Percentiles rank a stretch among this genome's conserved stretches.
phyloP scores from a whole-genome alignment of 495 filamentous ascomycete species.

The Aspergillus olivimuriae region DNA sequence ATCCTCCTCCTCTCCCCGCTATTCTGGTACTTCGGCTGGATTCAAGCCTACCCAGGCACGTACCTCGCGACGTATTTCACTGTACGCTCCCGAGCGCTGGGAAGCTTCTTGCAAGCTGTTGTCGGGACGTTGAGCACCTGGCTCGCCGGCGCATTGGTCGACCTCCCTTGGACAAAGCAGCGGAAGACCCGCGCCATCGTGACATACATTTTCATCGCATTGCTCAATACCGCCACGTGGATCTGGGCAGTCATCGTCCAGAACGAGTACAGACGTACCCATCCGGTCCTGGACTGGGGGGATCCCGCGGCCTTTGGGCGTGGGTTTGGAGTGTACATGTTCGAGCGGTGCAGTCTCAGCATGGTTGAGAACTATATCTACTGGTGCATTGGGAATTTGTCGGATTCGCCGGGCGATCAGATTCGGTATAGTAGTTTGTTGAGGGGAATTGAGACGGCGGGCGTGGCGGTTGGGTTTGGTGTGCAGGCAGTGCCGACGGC shows the following conservation, averaged over 20 bases:
- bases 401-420: too few relatives aligned
- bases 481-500: too few relatives aligned
- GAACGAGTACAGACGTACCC: slow-evolving; percentile 42
- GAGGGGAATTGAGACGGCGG: too few relatives aligned
- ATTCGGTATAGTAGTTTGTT: too few relatives aligned
- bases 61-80: slow-evolving; percentile 55
- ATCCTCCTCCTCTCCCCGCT: slow-evolving; percentile 54
- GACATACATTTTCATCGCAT: slow-evolving; percentile 40
- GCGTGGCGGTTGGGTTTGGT: too few relatives aligned
- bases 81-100: slow-evolving; percentile 55
- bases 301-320: slow-evolving; percentile 49
- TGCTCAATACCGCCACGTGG: slow-evolving; percentile 55
- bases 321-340: slow-evolving; percentile 52
- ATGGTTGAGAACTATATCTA: too few relatives aligned
- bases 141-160: slow-evolving; percentile 49
- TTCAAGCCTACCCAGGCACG: slow-evolving; percentile 58
- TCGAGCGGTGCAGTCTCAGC: too few relatives aligned
- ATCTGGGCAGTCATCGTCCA: slow-evolving; percentile 53
- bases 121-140: too few relatives aligned
- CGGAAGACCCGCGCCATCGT: slow-evolving; percentile 42
- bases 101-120: slow-evolving; percentile 55
- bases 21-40: slow-evolving; percentile 55
- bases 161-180: slow-evolving; percentile 45
- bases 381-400: too few relatives aligned
- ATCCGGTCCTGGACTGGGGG: slow-evolving; percentile 52